Percentiles rank a stretch among this genome's conserved stretches.
Evolutionary conservation across 2,329 filamentous ascomycete species (phyloP).

Genomic region (Huntiella abstrusa): DNA sequence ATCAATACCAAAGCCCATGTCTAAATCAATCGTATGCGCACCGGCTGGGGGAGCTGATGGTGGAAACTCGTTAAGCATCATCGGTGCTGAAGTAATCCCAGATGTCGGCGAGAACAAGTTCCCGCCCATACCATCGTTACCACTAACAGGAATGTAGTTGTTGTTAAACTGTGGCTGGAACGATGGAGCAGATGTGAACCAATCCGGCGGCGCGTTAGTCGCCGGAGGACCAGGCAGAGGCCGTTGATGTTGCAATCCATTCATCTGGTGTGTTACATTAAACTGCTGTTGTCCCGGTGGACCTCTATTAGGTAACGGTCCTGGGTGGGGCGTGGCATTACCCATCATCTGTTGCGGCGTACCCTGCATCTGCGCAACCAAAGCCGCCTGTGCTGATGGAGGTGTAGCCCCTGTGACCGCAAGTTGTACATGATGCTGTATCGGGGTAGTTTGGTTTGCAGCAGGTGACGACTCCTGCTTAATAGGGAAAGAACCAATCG

Average conservation of each 20-base stretch:
- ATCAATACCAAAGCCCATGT: slow-evolving; percentile 17
- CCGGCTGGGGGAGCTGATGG: slow-evolving; percentile 10
- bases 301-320: slow-evolving; percentile 3
- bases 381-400: not conserved
- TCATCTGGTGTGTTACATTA: slow-evolving; percentile 9
- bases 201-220: not conserved
- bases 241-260: slow-evolving; percentile 14
- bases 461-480: slow-evolving; percentile 5
- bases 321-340: slow-evolving; percentile 2
- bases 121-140: slow-evolving; percentile 5
- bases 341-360: slow-evolving; percentile 7
- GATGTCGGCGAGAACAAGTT: slow-evolving; percentile 21
- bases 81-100: slow-evolving; percentile 22
- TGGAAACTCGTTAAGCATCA: slow-evolving; percentile 16
- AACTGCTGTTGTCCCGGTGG: slow-evolving; percentile 9
- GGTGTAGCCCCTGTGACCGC: slow-evolving; percentile 14
- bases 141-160: slow-evolving; percentile 1
- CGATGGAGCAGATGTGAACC: slow-evolving; percentile 13
- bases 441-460: slow-evolving; percentile 4
- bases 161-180: slow-evolving; percentile 8
- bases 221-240: slow-evolving; percentile 15
- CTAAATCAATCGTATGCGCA: slow-evolving; percentile 7
- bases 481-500: slow-evolving; percentile 5
- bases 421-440: slow-evolving; percentile 14
- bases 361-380: slow-evolving; percentile 2